Conservation (phyloP, 306 rosid species). For the Notholithocarpus densiflorus region DNA sequence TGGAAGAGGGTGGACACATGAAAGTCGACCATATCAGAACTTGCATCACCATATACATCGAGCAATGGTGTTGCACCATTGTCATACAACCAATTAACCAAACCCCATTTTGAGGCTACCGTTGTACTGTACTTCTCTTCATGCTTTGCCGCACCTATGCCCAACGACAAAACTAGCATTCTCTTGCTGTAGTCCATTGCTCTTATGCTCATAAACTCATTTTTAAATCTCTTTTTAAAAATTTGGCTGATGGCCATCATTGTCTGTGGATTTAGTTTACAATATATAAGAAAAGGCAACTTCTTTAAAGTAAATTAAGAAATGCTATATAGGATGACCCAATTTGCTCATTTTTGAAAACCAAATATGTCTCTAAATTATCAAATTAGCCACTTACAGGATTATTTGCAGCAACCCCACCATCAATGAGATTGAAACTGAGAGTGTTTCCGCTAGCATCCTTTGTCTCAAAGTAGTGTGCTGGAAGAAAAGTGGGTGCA, state of each 20-base stretch:
- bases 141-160: conserved; percentile 37
- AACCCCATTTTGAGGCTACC: conserved; percentile 39
- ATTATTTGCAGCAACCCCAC: conserved; percentile 44
- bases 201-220: background rate
- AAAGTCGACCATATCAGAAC: conserved; percentile 42
- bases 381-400: conserved; percentile 26
- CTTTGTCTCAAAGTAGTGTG: conserved; percentile 32
- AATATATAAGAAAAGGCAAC: background rate
- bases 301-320: background rate
- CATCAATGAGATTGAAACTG: conserved; percentile 35
- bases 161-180: conserved; percentile 40
- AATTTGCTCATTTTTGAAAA: too few relatives aligned
- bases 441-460: conserved; percentile 19
- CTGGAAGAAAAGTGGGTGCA: conserved; percentile 42
- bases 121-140: conserved; percentile 40
- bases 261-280: conserved; percentile 18
- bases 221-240: conserved; percentile 8
- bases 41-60: conserved; percentile 34
- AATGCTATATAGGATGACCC: background rate
- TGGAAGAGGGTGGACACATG: conserved; percentile 43
- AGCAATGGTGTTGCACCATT: conserved; percentile 36
- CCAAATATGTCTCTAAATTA: background rate
- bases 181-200: conserved; percentile 6
- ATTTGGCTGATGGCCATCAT: conserved; percentile 39
- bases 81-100: conserved; percentile 27